Percentiles rank a stretch among this genome's conserved stretches.
Conservation (phyloP, 352 stramenopile genomes). For the Pythium angustatum region DNA sequence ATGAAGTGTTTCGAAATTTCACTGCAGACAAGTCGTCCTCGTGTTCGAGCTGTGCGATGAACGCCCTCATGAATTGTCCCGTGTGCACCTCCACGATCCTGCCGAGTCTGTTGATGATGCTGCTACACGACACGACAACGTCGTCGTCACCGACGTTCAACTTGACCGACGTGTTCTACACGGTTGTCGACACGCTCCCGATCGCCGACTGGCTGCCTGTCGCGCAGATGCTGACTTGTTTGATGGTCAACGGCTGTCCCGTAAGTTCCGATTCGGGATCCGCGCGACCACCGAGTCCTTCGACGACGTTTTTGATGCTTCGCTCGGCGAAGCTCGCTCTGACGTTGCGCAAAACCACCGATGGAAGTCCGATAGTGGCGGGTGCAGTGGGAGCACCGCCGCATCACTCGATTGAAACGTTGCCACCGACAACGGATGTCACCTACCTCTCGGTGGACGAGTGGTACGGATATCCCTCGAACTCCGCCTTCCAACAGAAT, state of each 20-base stretch:
- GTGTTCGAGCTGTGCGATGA: not conserved
- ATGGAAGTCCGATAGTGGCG: no score
- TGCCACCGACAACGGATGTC: not conserved
- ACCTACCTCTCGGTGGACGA: no score
- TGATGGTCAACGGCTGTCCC: conserved; percentile 1
- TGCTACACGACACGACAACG: not conserved
- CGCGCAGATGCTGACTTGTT: conserved; percentile 14
- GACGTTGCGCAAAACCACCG: not conserved
- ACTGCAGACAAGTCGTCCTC: not conserved
- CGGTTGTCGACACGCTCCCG: conserved; percentile 5
- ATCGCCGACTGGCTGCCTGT: conserved; percentile 12
- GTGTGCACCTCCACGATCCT: conserved; percentile 11
- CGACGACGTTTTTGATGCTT: conserved; percentile 12
- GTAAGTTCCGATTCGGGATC: not conserved
- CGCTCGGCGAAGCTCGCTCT: conserved; percentile 2
- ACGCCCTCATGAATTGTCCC: conserved; percentile 7
- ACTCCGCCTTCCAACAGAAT: not conserved
- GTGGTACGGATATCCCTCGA: not conserved
- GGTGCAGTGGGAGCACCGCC: not conserved
- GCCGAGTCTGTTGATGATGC: conserved; percentile 15
- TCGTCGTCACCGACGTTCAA: not conserved
- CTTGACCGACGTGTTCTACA: conserved; percentile 19
- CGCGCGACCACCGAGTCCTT: not conserved
- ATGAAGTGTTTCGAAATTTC: not conserved
- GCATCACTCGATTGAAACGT: conserved; percentile 1